These are phyloP conservation scores for Lavandula angustifolia DNA, from an alignment of 257 asterid genomes.

Conservation along the genomic window DNA sequence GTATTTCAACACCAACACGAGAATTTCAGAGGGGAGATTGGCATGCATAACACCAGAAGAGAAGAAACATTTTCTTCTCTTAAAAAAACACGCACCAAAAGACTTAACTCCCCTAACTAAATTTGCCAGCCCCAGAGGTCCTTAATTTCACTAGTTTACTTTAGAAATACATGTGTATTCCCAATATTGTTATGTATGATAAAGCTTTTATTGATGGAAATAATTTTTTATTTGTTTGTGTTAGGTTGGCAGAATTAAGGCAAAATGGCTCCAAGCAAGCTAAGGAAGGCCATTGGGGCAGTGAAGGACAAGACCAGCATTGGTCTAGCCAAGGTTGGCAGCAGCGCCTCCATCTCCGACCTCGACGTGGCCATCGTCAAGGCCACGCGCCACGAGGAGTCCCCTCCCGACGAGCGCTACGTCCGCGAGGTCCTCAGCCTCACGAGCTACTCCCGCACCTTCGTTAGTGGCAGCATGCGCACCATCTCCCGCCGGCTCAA, in stretches of 20 bases:
- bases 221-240: not conserved
- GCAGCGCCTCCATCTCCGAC: slow-evolving; percentile 71
- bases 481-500: slow-evolving; percentile 75
- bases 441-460: slow-evolving; percentile 72
- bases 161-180: not conserved
- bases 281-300: slow-evolving; percentile 85
- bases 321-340: slow-evolving; percentile 80
- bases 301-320: slow-evolving; percentile 94
- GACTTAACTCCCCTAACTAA: slow-evolving; percentile 3
- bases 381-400: slow-evolving; percentile 95
- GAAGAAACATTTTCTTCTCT: slow-evolving; percentile 31
- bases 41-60: slow-evolving; percentile 19
- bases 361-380: slow-evolving; percentile 93
- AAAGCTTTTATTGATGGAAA: not conserved
- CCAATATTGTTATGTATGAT: not conserved
- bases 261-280: slow-evolving; percentile 82
- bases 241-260: slow-evolving; percentile 9
- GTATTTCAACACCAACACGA: slow-evolving; percentile 31
- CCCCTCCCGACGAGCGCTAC: slow-evolving; percentile 85
- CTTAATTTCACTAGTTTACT: not conserved
- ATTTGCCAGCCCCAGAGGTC: slow-evolving; percentile 15
- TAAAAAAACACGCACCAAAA: not conserved
- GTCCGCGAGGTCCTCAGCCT: slow-evolving; percentile 70
- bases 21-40: slow-evolving; percentile 5
- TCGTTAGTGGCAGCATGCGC: slow-evolving; percentile 63